phyloP scores from a whole-genome alignment of 805 yeast genomes.

The Candida schatavii region DNA sequence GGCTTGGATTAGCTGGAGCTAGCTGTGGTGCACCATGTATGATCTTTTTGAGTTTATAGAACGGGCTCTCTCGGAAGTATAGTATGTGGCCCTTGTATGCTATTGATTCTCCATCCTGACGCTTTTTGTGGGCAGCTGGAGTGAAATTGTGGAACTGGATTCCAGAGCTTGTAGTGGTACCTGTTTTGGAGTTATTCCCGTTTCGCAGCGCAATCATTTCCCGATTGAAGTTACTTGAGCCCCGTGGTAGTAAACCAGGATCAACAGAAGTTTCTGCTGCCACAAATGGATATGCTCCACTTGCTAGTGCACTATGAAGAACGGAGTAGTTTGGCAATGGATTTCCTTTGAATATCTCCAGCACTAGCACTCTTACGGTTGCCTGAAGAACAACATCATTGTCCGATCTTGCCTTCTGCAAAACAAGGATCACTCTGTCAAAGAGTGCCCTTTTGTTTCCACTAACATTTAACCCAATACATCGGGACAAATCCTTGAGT shows the following conservation, averaged over 20 bases:
- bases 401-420: slow-evolving; percentile 40
- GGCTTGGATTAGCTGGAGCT: slow-evolving; percentile 45
- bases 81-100: slow-evolving; percentile 36
- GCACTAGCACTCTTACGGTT: slow-evolving; percentile 44
- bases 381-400: slow-evolving; percentile 42
- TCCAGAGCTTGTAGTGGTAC: neutral
- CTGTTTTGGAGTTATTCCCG: neutral
- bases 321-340: slow-evolving; percentile 36
- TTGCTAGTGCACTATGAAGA: slow-evolving; percentile 24
- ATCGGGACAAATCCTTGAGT: slow-evolving; percentile 50
- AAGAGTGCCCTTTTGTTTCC: slow-evolving; percentile 65
- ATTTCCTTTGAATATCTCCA: slow-evolving; percentile 31
- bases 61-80: slow-evolving; percentile 54
- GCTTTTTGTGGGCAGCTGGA: too few species aligned
- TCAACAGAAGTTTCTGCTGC: neutral
- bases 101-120: neutral
- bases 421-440: slow-evolving; percentile 48
- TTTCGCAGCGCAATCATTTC: neutral
- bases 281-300: slow-evolving; percentile 24
- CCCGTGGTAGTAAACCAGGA: neutral
- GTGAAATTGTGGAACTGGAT: too few species aligned
- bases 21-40: slow-evolving; percentile 49
- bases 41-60: slow-evolving; percentile 47
- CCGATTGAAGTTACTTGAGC: slow-evolving; percentile 12
- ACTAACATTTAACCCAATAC: slow-evolving; percentile 44